These are phyloP conservation scores for Ceratopteris richardii DNA, from an alignment of 75 land plant species.

Conservation along the genomic window DNA sequence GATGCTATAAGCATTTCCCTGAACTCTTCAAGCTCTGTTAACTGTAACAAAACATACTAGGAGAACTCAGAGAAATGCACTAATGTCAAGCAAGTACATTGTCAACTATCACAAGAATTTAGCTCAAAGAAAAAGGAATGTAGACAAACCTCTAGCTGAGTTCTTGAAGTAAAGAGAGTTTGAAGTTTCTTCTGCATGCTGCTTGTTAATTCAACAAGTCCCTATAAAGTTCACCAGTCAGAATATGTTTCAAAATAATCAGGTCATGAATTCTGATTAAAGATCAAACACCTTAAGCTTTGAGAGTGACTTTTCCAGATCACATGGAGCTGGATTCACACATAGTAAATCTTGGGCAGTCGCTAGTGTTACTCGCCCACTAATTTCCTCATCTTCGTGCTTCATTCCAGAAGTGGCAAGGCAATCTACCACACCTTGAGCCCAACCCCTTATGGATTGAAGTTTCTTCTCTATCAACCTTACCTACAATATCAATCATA, in stretches of 20 bases:
- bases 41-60: constrained; percentile 8
- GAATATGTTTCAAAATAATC: neutral
- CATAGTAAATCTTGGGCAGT: constrained; percentile 44
- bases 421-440: constrained; percentile 33
- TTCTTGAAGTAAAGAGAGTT: neutral
- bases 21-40: constrained; percentile 13
- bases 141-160: no score
- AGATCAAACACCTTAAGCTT: constrained; percentile 54
- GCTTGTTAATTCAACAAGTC: constrained; percentile 39
- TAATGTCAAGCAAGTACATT: no score
- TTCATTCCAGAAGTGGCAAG: constrained; percentile 5
- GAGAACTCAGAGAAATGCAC: no score
- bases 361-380: constrained; percentile 30
- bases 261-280: neutral
- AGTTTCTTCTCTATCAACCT: constrained; percentile 40
- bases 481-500: constrained; percentile 32
- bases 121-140: no score
- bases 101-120: no score
- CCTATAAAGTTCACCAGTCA: constrained; percentile 28
- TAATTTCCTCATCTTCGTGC: constrained; percentile 2
- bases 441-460: constrained; percentile 57
- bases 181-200: constrained; percentile 39
- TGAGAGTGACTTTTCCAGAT: constrained; percentile 32
- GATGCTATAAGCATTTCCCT: constrained; percentile 4
- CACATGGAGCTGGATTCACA: constrained; percentile 45